These are phyloP conservation scores for Meyerozyma carpophila DNA, from an alignment of 1,139 yeast species.

Conservation along the genomic window DNA sequence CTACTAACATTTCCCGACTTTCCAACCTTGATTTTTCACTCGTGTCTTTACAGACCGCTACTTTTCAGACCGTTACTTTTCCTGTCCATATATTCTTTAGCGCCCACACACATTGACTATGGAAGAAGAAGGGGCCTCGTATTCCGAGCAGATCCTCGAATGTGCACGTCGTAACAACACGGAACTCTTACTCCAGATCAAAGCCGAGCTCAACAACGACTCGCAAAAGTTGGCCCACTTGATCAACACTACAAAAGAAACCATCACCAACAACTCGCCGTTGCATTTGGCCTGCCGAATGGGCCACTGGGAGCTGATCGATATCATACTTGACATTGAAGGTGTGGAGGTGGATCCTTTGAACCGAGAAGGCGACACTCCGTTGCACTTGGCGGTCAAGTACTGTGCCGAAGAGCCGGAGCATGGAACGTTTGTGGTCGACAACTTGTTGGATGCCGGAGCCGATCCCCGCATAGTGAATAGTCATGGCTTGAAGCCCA, in stretches of 20 bases:
- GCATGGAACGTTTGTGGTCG: conserved; percentile 74
- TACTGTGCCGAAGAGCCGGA: conserved; percentile 77
- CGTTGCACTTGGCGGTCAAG: conserved; percentile 79
- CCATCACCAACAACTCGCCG: conserved; percentile 72
- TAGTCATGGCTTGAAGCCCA: conserved; percentile 58
- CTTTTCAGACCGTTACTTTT: neutral
- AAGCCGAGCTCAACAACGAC: conserved; percentile 42
- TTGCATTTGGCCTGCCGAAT: conserved; percentile 75
- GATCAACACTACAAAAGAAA: conserved; percentile 68
- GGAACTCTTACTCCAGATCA: conserved; percentile 60
- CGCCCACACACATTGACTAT: neutral
- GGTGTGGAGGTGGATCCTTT: conserved; percentile 87
- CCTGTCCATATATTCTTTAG: neutral
- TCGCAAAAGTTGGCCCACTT: conserved; percentile 48
- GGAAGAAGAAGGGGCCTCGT: conserved; percentile 58
- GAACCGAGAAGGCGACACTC: conserved; percentile 79
- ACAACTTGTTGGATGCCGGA: conserved; percentile 86
- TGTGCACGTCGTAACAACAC: conserved; percentile 85
- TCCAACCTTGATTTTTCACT: no score
- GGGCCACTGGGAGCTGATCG: conserved; percentile 87
- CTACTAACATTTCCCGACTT: no score
- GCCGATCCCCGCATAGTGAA: conserved; percentile 63
- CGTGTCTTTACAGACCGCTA: no score
- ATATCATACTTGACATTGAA: conserved; percentile 74
- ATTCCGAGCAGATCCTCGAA: conserved; percentile 76